Percentiles rank a stretch among this genome's conserved stretches.
These are phyloP conservation scores for Parafenestella ontariensis DNA, from an alignment of 2,329 filamentous ascomycete genomes.

Conservation along the genomic window DNA sequence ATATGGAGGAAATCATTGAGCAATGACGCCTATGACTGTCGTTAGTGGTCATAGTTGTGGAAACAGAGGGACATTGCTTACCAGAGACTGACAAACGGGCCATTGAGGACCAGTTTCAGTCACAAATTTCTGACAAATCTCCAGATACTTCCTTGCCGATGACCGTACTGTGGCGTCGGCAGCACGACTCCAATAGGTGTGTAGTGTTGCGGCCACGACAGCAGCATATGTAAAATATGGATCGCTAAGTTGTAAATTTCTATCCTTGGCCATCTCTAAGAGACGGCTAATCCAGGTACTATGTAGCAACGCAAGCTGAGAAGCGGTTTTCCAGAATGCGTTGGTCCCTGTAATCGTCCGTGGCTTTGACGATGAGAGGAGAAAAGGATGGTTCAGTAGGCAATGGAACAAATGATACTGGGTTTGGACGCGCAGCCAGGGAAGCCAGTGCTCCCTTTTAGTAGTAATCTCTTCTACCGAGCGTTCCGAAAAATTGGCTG, in stretches of 20 bases:
- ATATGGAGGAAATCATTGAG: neutral
- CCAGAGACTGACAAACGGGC: neutral
- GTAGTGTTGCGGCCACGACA: neutral
- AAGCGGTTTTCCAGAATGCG: neutral
- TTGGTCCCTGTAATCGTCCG: neutral
- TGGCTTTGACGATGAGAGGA: neutral
- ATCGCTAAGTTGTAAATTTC: neutral
- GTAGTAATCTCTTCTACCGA: neutral
- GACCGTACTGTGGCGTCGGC: neutral
- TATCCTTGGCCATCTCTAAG: neutral
- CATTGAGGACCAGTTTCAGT: neutral
- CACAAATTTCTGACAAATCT: neutral
- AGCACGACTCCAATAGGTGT: neutral
- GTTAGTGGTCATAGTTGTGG: neutral
- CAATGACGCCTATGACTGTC: neutral
- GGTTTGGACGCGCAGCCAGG: neutral
- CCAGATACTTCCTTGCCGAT: neutral
- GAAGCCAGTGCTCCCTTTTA: neutral
- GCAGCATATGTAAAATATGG: neutral
- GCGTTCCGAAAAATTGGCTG: neutral
- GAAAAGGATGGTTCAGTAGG: slow-evolving; percentile 1
- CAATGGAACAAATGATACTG: neutral
- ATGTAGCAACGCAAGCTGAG: slow-evolving; percentile 1
- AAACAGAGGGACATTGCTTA: neutral
- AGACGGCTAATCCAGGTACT: slow-evolving; percentile 1